Conservation (phyloP, 2,329 filamentous ascomycete species). For the Massarina eburnea region DNA sequence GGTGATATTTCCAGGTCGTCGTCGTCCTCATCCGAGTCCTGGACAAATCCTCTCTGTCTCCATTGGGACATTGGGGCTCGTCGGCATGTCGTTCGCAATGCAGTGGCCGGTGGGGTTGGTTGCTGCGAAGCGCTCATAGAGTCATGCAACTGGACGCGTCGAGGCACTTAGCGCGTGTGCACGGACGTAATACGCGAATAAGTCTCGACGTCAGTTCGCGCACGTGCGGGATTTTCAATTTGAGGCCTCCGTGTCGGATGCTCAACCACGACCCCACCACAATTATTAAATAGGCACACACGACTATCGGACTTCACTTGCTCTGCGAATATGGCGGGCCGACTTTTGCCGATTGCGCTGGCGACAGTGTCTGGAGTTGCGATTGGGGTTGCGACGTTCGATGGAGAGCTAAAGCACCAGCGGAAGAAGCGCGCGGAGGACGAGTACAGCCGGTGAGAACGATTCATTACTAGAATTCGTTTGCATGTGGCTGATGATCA, state of each 20-base stretch:
- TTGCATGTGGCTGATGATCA: conserved; percentile 14
- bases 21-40: conserved; percentile 55
- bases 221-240: background rate
- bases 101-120: conserved; percentile 18
- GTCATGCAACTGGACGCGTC: conserved; percentile 17
- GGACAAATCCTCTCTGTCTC: conserved; percentile 52
- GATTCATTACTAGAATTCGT: background rate
- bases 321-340: conserved; percentile 29
- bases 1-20: conserved; percentile 30
- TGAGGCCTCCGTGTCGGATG: too few species aligned
- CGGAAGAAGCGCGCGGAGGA: conserved; percentile 33
- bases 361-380: conserved; percentile 34
- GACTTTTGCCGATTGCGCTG: conserved; percentile 35
- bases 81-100: conserved; percentile 37
- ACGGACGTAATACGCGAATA: background rate
- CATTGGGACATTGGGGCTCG: conserved; percentile 51
- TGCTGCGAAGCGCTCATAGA: conserved; percentile 9
- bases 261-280: background rate
- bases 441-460: conserved; percentile 35
- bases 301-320: background rate
- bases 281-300: background rate
- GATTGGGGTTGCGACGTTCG: conserved; percentile 38
- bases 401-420: conserved; percentile 38
- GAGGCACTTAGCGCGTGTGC: conserved; percentile 12
- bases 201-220: too few species aligned